Base-by-base conservation (phyloP, 108 stramenopile genomes). In the Epithemia pelagica region DNA sequence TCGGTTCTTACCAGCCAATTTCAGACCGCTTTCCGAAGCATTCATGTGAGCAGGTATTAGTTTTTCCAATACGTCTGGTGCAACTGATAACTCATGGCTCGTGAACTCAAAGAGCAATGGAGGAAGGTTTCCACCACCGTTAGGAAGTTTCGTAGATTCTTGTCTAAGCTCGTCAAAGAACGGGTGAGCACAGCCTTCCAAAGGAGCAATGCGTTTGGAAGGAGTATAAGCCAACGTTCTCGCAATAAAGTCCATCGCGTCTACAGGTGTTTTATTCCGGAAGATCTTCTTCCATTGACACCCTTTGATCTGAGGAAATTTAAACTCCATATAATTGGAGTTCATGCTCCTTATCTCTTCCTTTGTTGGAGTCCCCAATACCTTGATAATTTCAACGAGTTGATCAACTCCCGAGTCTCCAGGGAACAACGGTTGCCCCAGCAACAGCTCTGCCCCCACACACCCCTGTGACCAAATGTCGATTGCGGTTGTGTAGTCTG, bases 311-410 rank as follows among this genome's bases (percentile, higher is more conserved):
- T 97, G 96, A 27, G 99, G 99, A 78, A 99, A 99, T 76, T 97
- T 97, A 82, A 97, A 97, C 71, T 98, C 94, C 57, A 94, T 96
- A 76, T 98, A 98, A 67, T 92, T 96, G 22, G 92, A 89, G 78
- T 99, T 99, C 97, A 99, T 98, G 63, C 89, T 83, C 25, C 73
- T 59, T 59, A 99, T 96, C 74, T 99, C 96, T 68, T 98, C 96
- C 60, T 94, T 76, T 25, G 97, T 96, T 21, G 99, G 99, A 60
- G 99, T 98, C 23, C 97, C 99, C 21, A 99, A 82, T 0, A 98
- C 95, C 84, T 98, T 98, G 81, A 98, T 98, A 59, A 99, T 97
- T 76, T 98, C 99, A 1, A 98, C 97, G n/a, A 99, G 80, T 78
- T 98, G 97, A 66, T 98, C 99, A 7, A 98, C 97, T 15, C 97